phyloP scores from a whole-genome alignment of 148 eudicot species.

The Suaeda aralocaspica region DNA sequence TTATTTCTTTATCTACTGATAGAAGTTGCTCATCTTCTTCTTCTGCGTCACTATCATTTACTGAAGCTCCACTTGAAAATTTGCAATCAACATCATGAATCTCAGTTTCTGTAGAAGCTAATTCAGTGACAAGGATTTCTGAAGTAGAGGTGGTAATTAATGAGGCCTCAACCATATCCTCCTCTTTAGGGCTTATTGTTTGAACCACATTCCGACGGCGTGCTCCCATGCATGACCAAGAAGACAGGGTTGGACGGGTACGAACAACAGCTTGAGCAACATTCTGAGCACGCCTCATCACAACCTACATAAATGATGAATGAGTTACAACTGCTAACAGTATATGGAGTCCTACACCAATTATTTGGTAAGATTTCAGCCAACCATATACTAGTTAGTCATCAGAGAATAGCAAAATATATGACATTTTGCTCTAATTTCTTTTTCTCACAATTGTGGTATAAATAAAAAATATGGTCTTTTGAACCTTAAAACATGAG shows the following conservation, averaged over 20 bases:
- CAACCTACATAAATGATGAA: slow-evolving; percentile 46
- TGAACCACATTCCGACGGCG: slow-evolving; percentile 60
- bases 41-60: slow-evolving; percentile 50
- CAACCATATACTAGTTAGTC: background rate
- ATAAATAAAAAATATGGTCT: background rate
- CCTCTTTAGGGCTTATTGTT: slow-evolving; percentile 34
- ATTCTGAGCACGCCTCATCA: slow-evolving; percentile 83
- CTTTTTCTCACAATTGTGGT: background rate
- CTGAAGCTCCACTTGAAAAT: slow-evolving; percentile 48
- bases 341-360: background rate
- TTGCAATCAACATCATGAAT: slow-evolving; percentile 26
- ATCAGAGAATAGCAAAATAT: background rate
- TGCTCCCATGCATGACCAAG: slow-evolving; percentile 95
- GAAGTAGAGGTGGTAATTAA: slow-evolving; percentile 36
- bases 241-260: slow-evolving; percentile 70
- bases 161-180: slow-evolving; percentile 44
- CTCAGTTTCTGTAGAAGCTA: slow-evolving; percentile 21
- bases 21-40: slow-evolving; percentile 55
- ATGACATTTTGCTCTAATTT: background rate
- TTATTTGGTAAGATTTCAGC: background rate
- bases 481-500: background rate
- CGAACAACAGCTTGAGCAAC: slow-evolving; percentile 90
- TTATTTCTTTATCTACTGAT: slow-evolving; percentile 40
- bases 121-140: slow-evolving; percentile 42
- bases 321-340: background rate